These are phyloP conservation scores for Opeltia flavorubescens DNA, from an alignment of 495 filamentous ascomycete genomes.

Conservation along the genomic window DNA sequence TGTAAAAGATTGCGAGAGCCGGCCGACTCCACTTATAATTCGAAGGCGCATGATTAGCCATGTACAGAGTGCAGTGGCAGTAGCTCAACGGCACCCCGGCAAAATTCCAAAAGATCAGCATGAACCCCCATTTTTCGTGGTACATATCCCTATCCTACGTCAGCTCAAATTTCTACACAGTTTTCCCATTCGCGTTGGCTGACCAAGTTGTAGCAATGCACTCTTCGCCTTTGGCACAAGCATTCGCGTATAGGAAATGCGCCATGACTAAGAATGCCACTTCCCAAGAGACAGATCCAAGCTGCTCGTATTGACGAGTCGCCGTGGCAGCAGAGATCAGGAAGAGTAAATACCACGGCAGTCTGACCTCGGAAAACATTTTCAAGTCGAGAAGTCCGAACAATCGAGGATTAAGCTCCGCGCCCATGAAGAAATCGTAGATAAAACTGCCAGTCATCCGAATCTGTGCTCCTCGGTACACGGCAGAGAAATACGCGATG, in stretches of 20 bases:
- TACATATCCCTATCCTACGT: constrained; percentile 65
- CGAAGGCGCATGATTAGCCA: constrained; percentile 76
- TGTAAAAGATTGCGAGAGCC: constrained; percentile 50
- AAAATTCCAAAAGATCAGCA: constrained; percentile 99
- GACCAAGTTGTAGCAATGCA: constrained; percentile 83
- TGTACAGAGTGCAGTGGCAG: constrained; percentile 92
- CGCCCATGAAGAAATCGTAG: constrained; percentile 99
- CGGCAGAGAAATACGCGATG: constrained; percentile 70
- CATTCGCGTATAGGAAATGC: constrained; percentile 92
- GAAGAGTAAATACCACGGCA: constrained; percentile 93
- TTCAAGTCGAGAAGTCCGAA: constrained; percentile 92
- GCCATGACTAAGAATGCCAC: constrained; percentile 81
- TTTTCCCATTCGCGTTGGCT: constrained; percentile 14
- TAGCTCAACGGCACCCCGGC: constrained; percentile 90
- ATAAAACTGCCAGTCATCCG: constrained; percentile 85
- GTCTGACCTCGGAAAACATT: constrained; percentile 98
- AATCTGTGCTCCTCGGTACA: constrained; percentile 66
- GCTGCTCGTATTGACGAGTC: constrained; percentile 73
- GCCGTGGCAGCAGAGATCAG: constrained; percentile 63
- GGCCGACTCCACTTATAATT: constrained; percentile 64
- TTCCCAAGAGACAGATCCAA: constrained; percentile 86
- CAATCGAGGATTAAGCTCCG: constrained; percentile 90
- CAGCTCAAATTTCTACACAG: constrained; percentile 1
- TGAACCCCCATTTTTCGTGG: constrained; percentile 99
- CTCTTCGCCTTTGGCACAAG: constrained; percentile 93